Percentiles rank a stretch among this genome's conserved stretches.
These are phyloP conservation scores for Iris pallida DNA, from an alignment of 116 monocot genomes.

Conservation along the genomic window DNA sequence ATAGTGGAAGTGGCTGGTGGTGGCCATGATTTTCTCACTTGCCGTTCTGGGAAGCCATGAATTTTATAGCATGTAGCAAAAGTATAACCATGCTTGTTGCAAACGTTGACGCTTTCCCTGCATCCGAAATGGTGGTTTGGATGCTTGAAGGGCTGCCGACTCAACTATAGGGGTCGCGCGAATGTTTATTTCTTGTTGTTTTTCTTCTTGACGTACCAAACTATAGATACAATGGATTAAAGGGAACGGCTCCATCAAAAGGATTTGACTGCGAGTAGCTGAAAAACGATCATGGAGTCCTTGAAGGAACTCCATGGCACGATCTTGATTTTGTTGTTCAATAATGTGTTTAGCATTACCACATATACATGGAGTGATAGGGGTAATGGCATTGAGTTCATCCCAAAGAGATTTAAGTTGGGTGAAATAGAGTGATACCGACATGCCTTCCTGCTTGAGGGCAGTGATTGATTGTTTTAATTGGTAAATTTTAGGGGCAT, in stretches of 20 bases:
- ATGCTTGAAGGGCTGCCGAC: background rate
- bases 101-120: background rate
- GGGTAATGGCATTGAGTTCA: background rate
- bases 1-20: background rate
- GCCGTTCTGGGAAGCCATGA: background rate
- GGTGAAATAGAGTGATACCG: background rate
- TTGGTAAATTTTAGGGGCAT: too few species aligned
- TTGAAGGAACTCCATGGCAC: conserved; percentile 2
- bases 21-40: background rate
- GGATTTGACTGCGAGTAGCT: background rate
- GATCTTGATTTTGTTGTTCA: background rate
- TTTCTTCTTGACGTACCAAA: background rate
- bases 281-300: background rate
- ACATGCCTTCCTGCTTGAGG: too few species aligned
- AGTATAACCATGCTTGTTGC: background rate
- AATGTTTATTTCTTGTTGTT: background rate
- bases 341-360: background rate
- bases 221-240: background rate
- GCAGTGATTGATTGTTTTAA: too few species aligned
- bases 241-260: background rate
- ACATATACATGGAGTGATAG: background rate
- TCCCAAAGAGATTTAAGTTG: background rate
- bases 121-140: background rate
- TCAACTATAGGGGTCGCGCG: background rate
- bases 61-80: background rate